Evolutionary conservation across 768 basidiomycete genomes (phyloP), one percentile per base, ranked within the genome.

Genomic region (Inosperma sp.): DNA sequence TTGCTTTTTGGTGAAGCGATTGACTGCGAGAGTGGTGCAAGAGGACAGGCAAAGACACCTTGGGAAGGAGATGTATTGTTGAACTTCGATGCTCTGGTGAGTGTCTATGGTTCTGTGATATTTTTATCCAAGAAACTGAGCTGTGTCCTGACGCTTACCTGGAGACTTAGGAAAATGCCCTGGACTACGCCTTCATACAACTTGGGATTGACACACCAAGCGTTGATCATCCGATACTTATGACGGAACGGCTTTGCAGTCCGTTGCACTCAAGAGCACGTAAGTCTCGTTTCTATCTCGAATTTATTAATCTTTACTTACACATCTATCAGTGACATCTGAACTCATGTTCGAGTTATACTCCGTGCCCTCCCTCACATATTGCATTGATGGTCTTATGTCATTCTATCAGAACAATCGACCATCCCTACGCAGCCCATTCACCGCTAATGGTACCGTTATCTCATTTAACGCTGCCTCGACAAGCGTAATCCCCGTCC

Each of bases 321-420:
- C 44, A n/a, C 3, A 5, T 27, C 23, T 19, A 36, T 36, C 60
- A 94, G 92, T 96, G 49, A 95, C 93, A 7, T 93, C 93, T 0
- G 96, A 99, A 62, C 82, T 99, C 25, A 81, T 99, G 69, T 99
- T 99, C 62, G 96, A 99, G 69, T 78, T 83, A 37, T 99, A 98
- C 64, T 76, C 77, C 4, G 91, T 86, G 4, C 94, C 95, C 1
- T 83, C 86, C 5, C 74, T 97, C 40, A 75, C 88, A 4, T 98
- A 89, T 69, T 90, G 88, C 48, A 73, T 96, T 51, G 96, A 99
- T 62, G 84, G 87, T 9, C 70, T 93, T 53, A 91, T 96, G 81
- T 93, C 94, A 3, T 94, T 96, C 64, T 91, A 93, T 62, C 78
- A 88, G 56, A 91, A 93, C 62, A 76, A 81, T 50, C 68, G 68